Evolutionary conservation across 306 rosid genomes (phyloP).

Genomic region (Dryas alaskensis): DNA sequence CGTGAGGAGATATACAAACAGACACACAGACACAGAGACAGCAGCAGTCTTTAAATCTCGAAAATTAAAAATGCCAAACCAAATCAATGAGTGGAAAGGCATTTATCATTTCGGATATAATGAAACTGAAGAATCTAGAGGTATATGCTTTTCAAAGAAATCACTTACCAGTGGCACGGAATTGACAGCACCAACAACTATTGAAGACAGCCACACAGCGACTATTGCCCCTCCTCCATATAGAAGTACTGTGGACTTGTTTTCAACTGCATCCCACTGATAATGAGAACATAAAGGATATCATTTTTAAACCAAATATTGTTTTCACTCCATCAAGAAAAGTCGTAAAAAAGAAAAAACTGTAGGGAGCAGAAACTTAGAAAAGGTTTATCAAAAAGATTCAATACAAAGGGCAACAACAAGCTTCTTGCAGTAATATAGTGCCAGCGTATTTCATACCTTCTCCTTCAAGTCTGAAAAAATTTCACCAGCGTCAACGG

Average conservation of each 20-base stretch:
- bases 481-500: constrained; percentile 63
- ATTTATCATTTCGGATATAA: not conserved
- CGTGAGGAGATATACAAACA: not conserved
- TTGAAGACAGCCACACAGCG: constrained; percentile 88
- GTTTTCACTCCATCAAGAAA: not conserved
- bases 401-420: not conserved
- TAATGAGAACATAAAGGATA: constrained; percentile 1
- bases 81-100: not conserved
- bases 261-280: constrained; percentile 98
- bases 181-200: constrained; percentile 79
- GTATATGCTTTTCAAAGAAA: not conserved
- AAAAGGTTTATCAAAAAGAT: not conserved
- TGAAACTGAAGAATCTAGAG: not conserved
- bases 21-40: too few relatives aligned
- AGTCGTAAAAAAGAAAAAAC: not conserved
- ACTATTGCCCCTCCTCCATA: constrained; percentile 94
- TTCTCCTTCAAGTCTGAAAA: constrained; percentile 87
- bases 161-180: constrained; percentile 85
- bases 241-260: constrained; percentile 86
- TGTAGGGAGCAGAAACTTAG: not conserved
- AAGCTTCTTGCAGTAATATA: not conserved
- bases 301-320: constrained; percentile 3
- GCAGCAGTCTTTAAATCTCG: too few relatives aligned
- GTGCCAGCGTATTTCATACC: constrained; percentile 44
- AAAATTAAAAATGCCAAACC: not conserved